Base-by-base conservation (phyloP, 257 asterid species). In the Gentiana straminea region DNA sequence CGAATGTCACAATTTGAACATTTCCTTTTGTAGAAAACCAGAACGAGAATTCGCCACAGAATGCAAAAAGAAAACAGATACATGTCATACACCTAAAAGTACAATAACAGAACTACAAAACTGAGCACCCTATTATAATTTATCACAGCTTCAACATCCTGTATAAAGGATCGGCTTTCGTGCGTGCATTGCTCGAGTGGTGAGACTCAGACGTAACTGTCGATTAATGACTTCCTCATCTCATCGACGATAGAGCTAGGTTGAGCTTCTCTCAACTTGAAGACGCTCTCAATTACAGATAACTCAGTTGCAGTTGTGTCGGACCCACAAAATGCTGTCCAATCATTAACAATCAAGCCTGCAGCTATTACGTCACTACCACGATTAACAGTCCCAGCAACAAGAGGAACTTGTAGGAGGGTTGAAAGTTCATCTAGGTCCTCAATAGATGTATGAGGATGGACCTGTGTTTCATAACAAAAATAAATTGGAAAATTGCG, bases 321-420 rank as follows among this genome's bases (percentile, higher is more conserved):
- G 1, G 94, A 79, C n/a, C 95, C 97, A 50, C 95, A 86, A 69
- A 89, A 89, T 1, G 91, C 97, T 0, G 94, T 80, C 95, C 95
- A 89, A 73, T 89, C 95, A 56, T 89, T 89, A 9, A 84, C 95
- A 0, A 74, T 61, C 78, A 89, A 61, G 36, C 95, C 97, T 33
- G 90, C 94, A 48, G 76, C 92, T 55, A 89, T 70, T 38, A 84
- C 94, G 61, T 84, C 94, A 63, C 90, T 84, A 36, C 97, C 97
- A 24, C 95, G 94, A 49, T 89, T 89, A 65, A 90, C 88, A 4
- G 96, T 80, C 46, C 96, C 96, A 0, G 94, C 94, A 60, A 82
- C 97, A 73, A 90, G 65, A 7, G 94, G 96, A 56, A 86, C 96
- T 67, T 86, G 96, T 55, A 86, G 95, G 58, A 90, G 95, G 10